Conservation (phyloP, 2,329 filamentous ascomycete genomes). For the Dactylonectria macrodidyma region DNA sequence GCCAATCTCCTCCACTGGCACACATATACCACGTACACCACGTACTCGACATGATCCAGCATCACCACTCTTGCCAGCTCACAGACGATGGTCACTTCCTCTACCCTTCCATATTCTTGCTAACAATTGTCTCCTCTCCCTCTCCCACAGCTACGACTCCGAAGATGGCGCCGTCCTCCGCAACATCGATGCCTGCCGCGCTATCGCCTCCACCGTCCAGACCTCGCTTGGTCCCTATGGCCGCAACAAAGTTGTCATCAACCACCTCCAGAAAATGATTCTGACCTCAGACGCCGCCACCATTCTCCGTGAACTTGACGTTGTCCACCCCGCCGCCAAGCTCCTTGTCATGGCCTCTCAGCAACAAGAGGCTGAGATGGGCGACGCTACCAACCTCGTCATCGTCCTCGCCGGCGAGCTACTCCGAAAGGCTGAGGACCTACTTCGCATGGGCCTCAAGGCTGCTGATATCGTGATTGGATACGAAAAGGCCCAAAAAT, state of each 20-base stretch:
- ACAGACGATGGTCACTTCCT: neutral
- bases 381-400: conserved; percentile 97
- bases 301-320: conserved; percentile 96
- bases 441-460: conserved; percentile 97
- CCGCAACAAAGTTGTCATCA: conserved; percentile 99
- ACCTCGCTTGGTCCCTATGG: conserved; percentile 97
- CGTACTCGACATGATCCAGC: conserved; percentile 6
- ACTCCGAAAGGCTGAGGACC: conserved; percentile 95
- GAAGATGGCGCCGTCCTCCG: conserved; percentile 99
- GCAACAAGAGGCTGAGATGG: conserved; percentile 99
- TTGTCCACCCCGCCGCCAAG: conserved; percentile 98
- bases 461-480: conserved; percentile 97
- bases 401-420: conserved; percentile 96
- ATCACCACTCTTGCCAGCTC: conserved; percentile 5
- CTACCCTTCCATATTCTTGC: neutral
- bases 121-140: conserved; percentile 12
- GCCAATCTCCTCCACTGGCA: conserved; percentile 41
- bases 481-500: conserved; percentile 94
- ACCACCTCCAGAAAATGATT: conserved; percentile 99
- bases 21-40: conserved; percentile 11
- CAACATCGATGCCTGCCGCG: conserved; percentile 98
- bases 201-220: conserved; percentile 95
- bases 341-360: conserved; percentile 98
- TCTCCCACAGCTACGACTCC: conserved; percentile 84
- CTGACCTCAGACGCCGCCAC: conserved; percentile 98